phyloP scores from a whole-genome alignment of 2,329 filamentous ascomycete species.

The Trichoderma harzianum region DNA sequence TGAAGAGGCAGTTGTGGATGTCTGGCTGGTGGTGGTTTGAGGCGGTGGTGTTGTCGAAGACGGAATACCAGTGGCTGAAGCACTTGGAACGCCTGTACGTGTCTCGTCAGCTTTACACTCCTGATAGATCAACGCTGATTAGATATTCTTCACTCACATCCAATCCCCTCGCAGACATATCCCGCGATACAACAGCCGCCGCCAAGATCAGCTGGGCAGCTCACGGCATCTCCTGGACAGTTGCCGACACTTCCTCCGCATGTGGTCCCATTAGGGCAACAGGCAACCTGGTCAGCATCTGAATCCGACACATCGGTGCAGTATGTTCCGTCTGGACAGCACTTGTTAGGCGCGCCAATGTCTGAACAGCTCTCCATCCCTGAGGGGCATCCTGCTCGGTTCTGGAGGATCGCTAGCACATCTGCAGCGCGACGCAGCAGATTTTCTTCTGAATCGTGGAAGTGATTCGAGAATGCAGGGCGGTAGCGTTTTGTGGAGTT shows the following conservation, averaged over 20 bases:
- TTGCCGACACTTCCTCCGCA: slow-evolving; percentile 61
- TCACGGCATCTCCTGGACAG: slow-evolving; percentile 61
- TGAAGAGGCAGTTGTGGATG: slow-evolving; percentile 36
- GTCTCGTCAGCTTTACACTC: neutral
- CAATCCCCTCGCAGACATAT: slow-evolving; percentile 65
- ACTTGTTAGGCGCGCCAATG: slow-evolving; percentile 67
- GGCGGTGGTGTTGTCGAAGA: slow-evolving; percentile 21
- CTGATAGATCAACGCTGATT: neutral
- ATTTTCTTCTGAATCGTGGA: slow-evolving; percentile 25
- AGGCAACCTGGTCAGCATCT: slow-evolving; percentile 66
- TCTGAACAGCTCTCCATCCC: slow-evolving; percentile 62
- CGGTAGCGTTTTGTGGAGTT: slow-evolving; percentile 34
- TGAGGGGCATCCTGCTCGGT: slow-evolving; percentile 64
- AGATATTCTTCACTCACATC: slow-evolving; percentile 54
- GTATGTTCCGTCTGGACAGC: slow-evolving; percentile 63
- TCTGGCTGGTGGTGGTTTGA: slow-evolving; percentile 37
- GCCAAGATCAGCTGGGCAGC: slow-evolving; percentile 62
- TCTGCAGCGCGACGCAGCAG: slow-evolving; percentile 45
- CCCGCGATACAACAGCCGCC: slow-evolving; percentile 75
- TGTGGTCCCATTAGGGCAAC: slow-evolving; percentile 63
- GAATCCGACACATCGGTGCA: slow-evolving; percentile 64
- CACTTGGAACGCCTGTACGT: slow-evolving; percentile 33
- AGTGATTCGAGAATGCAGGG: slow-evolving; percentile 52
- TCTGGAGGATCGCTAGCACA: slow-evolving; percentile 47
- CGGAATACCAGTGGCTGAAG: slow-evolving; percentile 27